These are phyloP conservation scores for Hirschioporus abietinus DNA, from an alignment of 768 basidiomycete genomes.

Conservation along the genomic window DNA sequence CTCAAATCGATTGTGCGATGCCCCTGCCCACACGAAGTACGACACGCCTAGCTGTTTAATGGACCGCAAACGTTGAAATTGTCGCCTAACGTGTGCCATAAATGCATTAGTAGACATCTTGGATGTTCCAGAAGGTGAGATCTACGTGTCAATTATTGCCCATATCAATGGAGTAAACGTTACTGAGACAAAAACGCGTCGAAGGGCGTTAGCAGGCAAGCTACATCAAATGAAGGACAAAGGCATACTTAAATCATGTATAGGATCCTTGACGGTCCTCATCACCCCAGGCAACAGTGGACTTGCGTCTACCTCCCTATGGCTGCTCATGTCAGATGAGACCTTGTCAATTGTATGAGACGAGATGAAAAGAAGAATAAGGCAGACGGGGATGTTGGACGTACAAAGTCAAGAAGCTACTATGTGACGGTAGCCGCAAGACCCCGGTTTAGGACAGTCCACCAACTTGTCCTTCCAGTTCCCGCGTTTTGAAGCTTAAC, in stretches of 20 bases:
- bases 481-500: too few species aligned
- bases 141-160: constrained; percentile 66
- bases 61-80: constrained; percentile 72
- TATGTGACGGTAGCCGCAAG: neutral
- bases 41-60: constrained; percentile 81
- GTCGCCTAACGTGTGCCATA: constrained; percentile 36
- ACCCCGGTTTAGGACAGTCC: too few species aligned
- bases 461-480: too few species aligned
- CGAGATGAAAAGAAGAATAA: neutral
- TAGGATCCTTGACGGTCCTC: constrained; percentile 29
- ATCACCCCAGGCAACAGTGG: neutral
- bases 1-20: constrained; percentile 78
- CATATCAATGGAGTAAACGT: constrained; percentile 34
- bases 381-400: neutral
- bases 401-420: neutral
- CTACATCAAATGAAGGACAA: neutral
- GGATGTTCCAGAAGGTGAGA: constrained; percentile 10
- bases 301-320: neutral
- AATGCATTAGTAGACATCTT: constrained; percentile 3
- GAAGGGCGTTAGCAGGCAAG: neutral
- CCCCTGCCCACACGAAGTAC: constrained; percentile 72
- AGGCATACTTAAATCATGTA: constrained; percentile 36
- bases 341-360: neutral
- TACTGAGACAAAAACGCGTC: constrained; percentile 16
- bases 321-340: neutral